Base-by-base conservation (phyloP, 305 asterid species). In the Ajuga reptans region DNA sequence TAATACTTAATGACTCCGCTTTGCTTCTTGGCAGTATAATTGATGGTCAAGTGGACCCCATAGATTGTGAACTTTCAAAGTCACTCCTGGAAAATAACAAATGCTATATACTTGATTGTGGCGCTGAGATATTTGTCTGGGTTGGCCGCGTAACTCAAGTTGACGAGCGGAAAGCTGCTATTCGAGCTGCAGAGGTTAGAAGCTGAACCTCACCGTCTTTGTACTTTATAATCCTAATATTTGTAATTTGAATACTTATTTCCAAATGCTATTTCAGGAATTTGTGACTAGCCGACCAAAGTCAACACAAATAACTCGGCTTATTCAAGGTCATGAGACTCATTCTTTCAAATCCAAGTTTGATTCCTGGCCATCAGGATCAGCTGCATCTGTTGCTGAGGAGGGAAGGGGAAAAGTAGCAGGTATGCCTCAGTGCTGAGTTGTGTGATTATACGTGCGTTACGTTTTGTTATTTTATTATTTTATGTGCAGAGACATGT, bases 81-180 rank as follows among this genome's bases (percentile, higher is more conserved):
- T 85, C 96, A 41, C 43, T 68, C 58, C 79, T 93, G 77, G 97
- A 89, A 79, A 93, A 93, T 71, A 85, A 85, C 78, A 91, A 81
- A 69, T 86, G 95, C 83, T 93, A 86, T 82, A 60, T 93, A 60
- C 78, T 93, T 83, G 99, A 93, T 79, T 91, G 97, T 67, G 99
- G 99, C 42, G 82, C 88, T 59, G 99, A 94, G 85, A 81, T 91
- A 27, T 91, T 85, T 84, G 90, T 87, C 75, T 94, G 99, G 99
- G 85, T 94, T 77, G 96, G 97, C 56, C 96, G 96, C 45, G 86
- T 89, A 51, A 91, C 97, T 77, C 96, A 89, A 80, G 84, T 93
- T 52, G 97, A 93, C 51, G 99, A 89, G 80, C 84, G 99, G 82
- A 93, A 93, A 82, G 80, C 87, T 79, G 96, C 97, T 17, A 86